phyloP scores from a whole-genome alignment of 2,329 filamentous ascomycete species.

The Xylaria arbuscula region DNA sequence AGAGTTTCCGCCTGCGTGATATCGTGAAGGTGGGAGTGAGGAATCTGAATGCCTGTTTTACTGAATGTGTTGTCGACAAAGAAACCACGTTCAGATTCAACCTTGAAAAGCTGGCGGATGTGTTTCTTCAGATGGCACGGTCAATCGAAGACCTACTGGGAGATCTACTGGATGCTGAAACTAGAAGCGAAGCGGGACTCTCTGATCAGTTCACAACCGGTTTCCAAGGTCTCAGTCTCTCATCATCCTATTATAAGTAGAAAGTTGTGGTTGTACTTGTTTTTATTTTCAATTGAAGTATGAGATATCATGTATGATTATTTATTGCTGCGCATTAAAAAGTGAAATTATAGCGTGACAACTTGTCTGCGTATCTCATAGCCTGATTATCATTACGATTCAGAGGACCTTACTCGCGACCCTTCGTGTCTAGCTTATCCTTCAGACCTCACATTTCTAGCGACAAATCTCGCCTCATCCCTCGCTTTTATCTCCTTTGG shows the following conservation, averaged over 20 bases:
- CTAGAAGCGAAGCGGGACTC: background rate
- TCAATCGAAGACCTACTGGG: constrained; percentile 14
- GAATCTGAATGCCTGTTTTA: constrained; percentile 6
- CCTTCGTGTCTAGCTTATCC: too few relatives aligned
- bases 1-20: background rate
- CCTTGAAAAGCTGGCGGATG: constrained; percentile 16
- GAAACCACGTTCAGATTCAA: background rate
- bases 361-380: too few relatives aligned
- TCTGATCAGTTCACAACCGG: background rate
- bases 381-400: too few relatives aligned
- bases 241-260: background rate
- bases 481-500: too few relatives aligned
- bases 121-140: constrained; percentile 28
- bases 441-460: too few relatives aligned
- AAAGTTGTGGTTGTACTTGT: background rate
- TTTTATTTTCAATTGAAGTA: background rate
- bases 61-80: background rate
- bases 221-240: background rate
- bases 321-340: too few relatives aligned
- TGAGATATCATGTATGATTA: too few relatives aligned
- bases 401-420: too few relatives aligned
- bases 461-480: too few relatives aligned
- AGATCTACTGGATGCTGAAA: constrained; percentile 12
- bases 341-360: too few relatives aligned
- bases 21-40: background rate